phyloP scores from a whole-genome alignment of 306 rosid genomes.

The Cucurbita moschata region DNA sequence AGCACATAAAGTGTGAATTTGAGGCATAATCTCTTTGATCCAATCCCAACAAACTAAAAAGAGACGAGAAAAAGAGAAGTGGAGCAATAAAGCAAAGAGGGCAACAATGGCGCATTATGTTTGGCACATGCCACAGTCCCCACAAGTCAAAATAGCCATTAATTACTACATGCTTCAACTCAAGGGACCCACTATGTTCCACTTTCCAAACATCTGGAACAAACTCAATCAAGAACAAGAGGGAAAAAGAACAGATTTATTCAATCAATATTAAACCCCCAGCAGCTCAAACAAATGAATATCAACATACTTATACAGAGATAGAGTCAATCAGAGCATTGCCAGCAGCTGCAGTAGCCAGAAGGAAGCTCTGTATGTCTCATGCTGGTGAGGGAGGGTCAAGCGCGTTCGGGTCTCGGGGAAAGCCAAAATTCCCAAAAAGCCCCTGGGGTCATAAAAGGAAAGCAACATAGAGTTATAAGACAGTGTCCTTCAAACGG shows the following conservation, averaged over 20 bases:
- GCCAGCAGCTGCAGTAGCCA: not conserved
- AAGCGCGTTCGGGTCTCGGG: constrained; percentile 20
- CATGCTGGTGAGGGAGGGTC: constrained; percentile 25
- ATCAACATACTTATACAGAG: not conserved
- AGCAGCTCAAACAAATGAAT: constrained; percentile 13
- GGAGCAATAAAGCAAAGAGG: constrained; percentile 9
- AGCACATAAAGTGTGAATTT: not conserved
- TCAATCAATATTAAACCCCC: not conserved
- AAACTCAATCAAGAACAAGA: not conserved
- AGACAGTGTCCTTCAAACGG: not conserved
- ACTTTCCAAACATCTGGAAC: constrained; percentile 46
- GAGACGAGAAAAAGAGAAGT: not conserved
- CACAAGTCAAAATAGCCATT: constrained; percentile 17
- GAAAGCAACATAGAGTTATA: not conserved
- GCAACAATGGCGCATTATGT: constrained; percentile 7
- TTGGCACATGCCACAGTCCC: constrained; percentile 34
- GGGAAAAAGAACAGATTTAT: not conserved
- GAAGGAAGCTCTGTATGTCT: constrained; percentile 12
- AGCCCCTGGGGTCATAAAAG: constrained; percentile 40
- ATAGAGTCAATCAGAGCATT: not conserved
- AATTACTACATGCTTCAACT: constrained; percentile 12
- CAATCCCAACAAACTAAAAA: not conserved
- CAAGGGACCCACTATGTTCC: constrained; percentile 26
- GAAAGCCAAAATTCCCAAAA: constrained; percentile 62
- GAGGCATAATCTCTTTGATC: not conserved